phyloP scores from a whole-genome alignment of 305 asterid species.

The Caryopteris hybrid region DNA sequence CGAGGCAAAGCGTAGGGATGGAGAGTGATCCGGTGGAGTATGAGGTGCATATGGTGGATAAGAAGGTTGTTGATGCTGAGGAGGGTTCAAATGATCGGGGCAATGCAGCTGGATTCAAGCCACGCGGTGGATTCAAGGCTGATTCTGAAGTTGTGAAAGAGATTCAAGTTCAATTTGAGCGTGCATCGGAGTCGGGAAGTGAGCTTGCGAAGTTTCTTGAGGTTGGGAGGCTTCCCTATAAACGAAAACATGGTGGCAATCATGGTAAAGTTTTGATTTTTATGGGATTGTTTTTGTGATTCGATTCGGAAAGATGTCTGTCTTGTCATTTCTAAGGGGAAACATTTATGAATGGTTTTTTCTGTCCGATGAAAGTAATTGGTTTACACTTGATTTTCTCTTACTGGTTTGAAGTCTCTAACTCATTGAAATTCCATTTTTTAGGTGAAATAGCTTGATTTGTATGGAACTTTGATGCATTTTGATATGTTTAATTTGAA shows the following conservation, averaged over 20 bases:
- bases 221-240: slow-evolving; percentile 83
- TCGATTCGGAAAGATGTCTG: not conserved
- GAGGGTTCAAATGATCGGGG: slow-evolving; percentile 46
- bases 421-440: not conserved
- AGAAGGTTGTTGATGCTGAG: slow-evolving; percentile 63
- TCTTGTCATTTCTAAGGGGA: not conserved
- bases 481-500: slow-evolving; percentile 12
- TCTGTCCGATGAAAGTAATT: slow-evolving; percentile 1
- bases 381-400: not conserved
- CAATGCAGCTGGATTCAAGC: slow-evolving; percentile 51
- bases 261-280: slow-evolving; percentile 56
- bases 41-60: slow-evolving; percentile 87
- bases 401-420: not conserved
- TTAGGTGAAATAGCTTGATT: not conserved
- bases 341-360: not conserved
- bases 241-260: slow-evolving; percentile 66
- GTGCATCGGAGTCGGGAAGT: slow-evolving; percentile 71
- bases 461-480: not conserved
- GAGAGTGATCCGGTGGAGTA: slow-evolving; percentile 75
- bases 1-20: slow-evolving; percentile 46
- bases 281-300: slow-evolving; percentile 12
- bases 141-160: slow-evolving; percentile 77
- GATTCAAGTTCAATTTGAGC: slow-evolving; percentile 75
- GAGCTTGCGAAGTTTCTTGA: slow-evolving; percentile 82
- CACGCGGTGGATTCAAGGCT: slow-evolving; percentile 57